These are phyloP conservation scores for Jackrogersella minutella DNA, from an alignment of 495 filamentous ascomycete genomes.

Conservation along the genomic window DNA sequence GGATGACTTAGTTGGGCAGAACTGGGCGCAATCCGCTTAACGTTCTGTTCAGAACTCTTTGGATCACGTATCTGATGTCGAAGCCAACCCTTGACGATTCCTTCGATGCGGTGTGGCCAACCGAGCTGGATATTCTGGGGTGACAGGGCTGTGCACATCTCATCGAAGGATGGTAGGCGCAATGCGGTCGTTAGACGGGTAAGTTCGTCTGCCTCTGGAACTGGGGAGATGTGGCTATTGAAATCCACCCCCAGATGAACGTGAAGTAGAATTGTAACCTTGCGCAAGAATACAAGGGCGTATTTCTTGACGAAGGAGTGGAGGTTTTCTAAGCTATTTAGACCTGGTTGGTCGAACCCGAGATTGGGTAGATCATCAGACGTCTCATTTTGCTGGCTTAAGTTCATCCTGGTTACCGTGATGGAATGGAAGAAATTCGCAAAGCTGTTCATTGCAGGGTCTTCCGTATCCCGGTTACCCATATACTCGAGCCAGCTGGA, in stretches of 20 bases:
- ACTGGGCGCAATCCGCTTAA: conserved; percentile 31
- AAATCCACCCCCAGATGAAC: conserved; percentile 90
- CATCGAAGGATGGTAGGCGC: conserved; percentile 77
- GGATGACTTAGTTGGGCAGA: conserved; percentile 75
- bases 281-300: conserved; percentile 88
- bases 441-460: conserved; percentile 53
- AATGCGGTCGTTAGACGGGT: conserved; percentile 78
- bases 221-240: conserved; percentile 71
- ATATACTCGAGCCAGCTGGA: conserved; percentile 51
- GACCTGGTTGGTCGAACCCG: conserved; percentile 53
- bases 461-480: conserved; percentile 41
- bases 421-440: conserved; percentile 53
- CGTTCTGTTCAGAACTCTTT: conserved; percentile 12
- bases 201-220: conserved; percentile 77
- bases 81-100: conserved; percentile 81
- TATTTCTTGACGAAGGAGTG: conserved; percentile 73
- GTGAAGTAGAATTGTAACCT: conserved; percentile 81
- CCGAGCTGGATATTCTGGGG: conserved; percentile 51
- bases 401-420: conserved; percentile 43
- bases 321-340: conserved; percentile 52
- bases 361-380: conserved; percentile 39
- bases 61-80: conserved; percentile 60
- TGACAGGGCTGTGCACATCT: conserved; percentile 68
- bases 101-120: conserved; percentile 48
- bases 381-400: too few relatives aligned